Percentiles rank a stretch among this genome's conserved stretches.
Conservation (phyloP, 2,329 filamentous ascomycete genomes). For the Fusarium praegraminearum region DNA sequence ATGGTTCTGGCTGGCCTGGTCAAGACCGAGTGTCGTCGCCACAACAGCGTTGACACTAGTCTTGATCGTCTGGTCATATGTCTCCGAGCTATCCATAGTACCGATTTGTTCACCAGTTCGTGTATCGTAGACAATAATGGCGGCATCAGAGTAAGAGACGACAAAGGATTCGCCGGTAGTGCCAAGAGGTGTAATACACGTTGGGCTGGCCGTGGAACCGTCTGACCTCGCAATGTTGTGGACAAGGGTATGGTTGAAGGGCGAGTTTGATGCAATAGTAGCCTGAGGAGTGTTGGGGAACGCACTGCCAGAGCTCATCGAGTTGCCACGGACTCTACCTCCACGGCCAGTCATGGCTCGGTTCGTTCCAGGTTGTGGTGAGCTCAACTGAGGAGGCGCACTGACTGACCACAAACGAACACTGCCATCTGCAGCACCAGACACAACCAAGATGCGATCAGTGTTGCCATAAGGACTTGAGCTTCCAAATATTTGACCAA, state of each 20-base stretch:
- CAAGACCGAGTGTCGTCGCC: slow-evolving; percentile 84
- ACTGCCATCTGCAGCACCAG: slow-evolving; percentile 89
- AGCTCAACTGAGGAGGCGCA: slow-evolving; percentile 85
- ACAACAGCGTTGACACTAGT: slow-evolving; percentile 93
- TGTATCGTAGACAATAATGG: slow-evolving; percentile 92
- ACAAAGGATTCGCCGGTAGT: slow-evolving; percentile 88
- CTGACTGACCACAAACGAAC: slow-evolving; percentile 96
- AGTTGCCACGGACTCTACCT: slow-evolving; percentile 87
- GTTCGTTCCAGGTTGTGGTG: slow-evolving; percentile 76
- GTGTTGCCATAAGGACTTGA: slow-evolving; percentile 80
- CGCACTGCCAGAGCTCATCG: slow-evolving; percentile 92
- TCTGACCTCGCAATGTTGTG: slow-evolving; percentile 83
- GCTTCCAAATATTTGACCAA: slow-evolving; percentile 83
- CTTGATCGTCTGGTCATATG: slow-evolving; percentile 83
- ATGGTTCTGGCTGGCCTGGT: slow-evolving; percentile 70
- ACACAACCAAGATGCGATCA: slow-evolving; percentile 90
- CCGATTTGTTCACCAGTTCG: slow-evolving; percentile 91
- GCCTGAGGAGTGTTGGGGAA: slow-evolving; percentile 93
- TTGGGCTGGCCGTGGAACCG: slow-evolving; percentile 78
- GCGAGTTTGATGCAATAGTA: slow-evolving; percentile 83
- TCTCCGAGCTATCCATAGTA: slow-evolving; percentile 92
- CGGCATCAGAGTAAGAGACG: slow-evolving; percentile 90
- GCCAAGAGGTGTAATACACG: slow-evolving; percentile 91
- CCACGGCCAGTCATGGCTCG: slow-evolving; percentile 69
- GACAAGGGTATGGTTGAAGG: slow-evolving; percentile 88